A percentile compares a stretch with the other conserved stretches of the same genome.
These are phyloP conservation scores for Erythrobasidium hasegawianum DNA, from an alignment of 1,284 basidiomycete genomes.

Conservation along the genomic window DNA sequence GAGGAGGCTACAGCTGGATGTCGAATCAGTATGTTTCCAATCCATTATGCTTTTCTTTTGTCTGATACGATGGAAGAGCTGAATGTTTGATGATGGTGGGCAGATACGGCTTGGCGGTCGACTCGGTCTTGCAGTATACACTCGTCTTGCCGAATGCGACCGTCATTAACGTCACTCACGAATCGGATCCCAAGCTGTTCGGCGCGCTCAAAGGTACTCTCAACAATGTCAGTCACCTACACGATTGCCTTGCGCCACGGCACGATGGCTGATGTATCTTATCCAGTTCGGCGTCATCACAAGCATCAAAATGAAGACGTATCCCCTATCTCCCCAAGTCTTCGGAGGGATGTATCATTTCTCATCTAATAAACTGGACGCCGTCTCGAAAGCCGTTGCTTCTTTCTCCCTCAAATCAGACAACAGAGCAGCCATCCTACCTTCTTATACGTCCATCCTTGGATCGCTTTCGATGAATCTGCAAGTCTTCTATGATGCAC, in stretches of 20 bases:
- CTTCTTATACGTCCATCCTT: not conserved
- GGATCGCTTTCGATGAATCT: not conserved
- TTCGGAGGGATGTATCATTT: constrained; percentile 2
- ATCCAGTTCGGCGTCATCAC: constrained; percentile 20
- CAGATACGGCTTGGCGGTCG: constrained; percentile 14
- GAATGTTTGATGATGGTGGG: not conserved
- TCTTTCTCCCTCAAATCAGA: constrained; percentile 1
- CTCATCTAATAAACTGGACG: not conserved
- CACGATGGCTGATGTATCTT: not conserved
- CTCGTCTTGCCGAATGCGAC: constrained; percentile 13
- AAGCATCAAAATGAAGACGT: constrained; percentile 9
- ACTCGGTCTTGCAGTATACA: constrained; percentile 8
- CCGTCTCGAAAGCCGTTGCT: not conserved
- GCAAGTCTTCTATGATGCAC: constrained; percentile 15
- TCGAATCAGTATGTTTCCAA: constrained; percentile 38
- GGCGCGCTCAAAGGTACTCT: constrained; percentile 16
- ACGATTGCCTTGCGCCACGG: not conserved
- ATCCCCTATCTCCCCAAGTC: constrained; percentile 7
- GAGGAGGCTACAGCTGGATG: constrained; percentile 36
- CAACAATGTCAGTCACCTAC: constrained; percentile 9
- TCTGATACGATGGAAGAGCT: not conserved
- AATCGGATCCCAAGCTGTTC: not conserved
- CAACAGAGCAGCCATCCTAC: constrained; percentile 10
- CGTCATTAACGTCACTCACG: not conserved
- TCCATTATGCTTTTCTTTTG: too few species aligned